Percentiles rank a stretch among this genome's conserved stretches.
Conservation (phyloP, 257 asterid species). For the Euphrasia confusa region DNA sequence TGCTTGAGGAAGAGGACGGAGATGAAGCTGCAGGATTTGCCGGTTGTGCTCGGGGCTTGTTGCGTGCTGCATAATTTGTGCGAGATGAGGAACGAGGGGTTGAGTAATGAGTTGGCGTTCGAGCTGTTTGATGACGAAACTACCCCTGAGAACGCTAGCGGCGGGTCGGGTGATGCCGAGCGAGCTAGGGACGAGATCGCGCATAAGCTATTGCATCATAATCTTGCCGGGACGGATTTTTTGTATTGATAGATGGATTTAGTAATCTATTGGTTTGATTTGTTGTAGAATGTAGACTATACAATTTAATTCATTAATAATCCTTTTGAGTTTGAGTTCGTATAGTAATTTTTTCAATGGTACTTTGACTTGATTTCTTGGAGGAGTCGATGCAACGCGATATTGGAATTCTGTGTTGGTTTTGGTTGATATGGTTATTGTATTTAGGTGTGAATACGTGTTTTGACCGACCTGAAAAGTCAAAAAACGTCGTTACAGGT, state of each 20-base stretch:
- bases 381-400: no score
- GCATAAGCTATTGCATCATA: slow-evolving; percentile 63
- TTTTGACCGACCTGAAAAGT: no score
- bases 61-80: slow-evolving; percentile 82
- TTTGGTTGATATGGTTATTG: no score
- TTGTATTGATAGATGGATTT: slow-evolving; percentile 22
- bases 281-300: no score
- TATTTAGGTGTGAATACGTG: no score
- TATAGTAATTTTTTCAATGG: no score
- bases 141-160: slow-evolving; percentile 38
- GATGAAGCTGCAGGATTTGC: slow-evolving; percentile 79
- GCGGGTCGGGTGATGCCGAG: slow-evolving; percentile 40
- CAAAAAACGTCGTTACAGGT: no score
- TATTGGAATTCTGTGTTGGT: no score
- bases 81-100: slow-evolving; percentile 55
- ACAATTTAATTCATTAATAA: no score
- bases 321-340: no score
- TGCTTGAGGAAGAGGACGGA: slow-evolving; percentile 81
- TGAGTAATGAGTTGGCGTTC: slow-evolving; percentile 47
- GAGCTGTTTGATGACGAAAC: slow-evolving; percentile 60
- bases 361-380: no score
- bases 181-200: slow-evolving; percentile 68
- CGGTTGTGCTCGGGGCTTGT: slow-evolving; percentile 76
- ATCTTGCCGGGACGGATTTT: slow-evolving; percentile 43
- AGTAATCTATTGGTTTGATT: neutral